phyloP scores from a whole-genome alignment of 139 green algal genomes.

The Tetradesmus obliquus region DNA sequence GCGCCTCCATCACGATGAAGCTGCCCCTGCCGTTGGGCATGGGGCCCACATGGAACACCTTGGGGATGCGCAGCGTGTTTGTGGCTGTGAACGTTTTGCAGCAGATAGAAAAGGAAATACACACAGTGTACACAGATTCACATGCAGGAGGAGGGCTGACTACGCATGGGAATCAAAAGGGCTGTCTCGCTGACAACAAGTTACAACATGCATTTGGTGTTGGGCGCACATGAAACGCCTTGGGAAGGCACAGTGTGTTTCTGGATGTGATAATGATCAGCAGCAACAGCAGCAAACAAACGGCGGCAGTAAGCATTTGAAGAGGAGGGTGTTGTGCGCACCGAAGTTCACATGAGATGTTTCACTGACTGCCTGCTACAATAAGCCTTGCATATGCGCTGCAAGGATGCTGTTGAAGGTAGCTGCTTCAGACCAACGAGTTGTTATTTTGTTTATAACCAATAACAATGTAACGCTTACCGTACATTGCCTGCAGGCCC shows the following conservation, averaged over 20 bases:
- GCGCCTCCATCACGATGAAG: constrained; percentile 97
- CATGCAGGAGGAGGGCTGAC: background rate
- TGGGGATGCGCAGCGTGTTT: constrained; percentile 70
- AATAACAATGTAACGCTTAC: constrained; percentile 46
- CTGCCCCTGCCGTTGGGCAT: constrained; percentile 60
- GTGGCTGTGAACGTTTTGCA: constrained; percentile 56
- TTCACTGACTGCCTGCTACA: too few species aligned
- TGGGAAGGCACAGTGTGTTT: too few species aligned
- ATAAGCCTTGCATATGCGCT: too few species aligned
- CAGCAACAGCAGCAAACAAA: too few species aligned
- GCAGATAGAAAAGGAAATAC: background rate
- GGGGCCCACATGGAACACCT: constrained; percentile 75
- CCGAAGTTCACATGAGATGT: too few species aligned
- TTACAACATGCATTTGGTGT: too few species aligned
- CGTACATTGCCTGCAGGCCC: constrained; percentile 88
- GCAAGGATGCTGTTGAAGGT: background rate
- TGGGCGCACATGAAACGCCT: too few species aligned
- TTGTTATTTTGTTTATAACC: too few species aligned
- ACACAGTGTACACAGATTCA: background rate
- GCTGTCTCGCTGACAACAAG: background rate
- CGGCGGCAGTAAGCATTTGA: too few species aligned
- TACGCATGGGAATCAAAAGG: background rate
- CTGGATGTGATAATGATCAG: too few species aligned
- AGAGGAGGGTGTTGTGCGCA: too few species aligned
- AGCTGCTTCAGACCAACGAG: background rate